Percentiles rank a stretch among this genome's conserved stretches.
phyloP scores from a whole-genome alignment of 2,329 filamentous ascomycete species.

The Setomelanomma holmii region DNA sequence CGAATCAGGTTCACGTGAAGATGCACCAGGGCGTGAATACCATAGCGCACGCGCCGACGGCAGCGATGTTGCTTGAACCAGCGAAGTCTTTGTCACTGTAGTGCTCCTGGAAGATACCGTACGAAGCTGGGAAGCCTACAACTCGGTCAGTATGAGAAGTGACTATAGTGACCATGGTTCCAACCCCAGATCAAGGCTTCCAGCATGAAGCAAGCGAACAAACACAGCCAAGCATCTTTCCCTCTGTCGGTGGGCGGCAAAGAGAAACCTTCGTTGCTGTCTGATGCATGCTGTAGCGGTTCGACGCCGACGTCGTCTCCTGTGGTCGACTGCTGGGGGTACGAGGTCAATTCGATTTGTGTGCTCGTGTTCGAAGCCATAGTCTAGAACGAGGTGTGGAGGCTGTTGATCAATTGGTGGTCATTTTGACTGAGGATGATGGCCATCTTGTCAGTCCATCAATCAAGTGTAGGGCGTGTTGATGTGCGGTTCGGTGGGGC shows the following conservation, averaged over 20 bases:
- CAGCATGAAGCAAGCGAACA: slow-evolving; percentile 52
- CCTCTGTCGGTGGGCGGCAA: slow-evolving; percentile 25
- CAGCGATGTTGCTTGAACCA: slow-evolving; percentile 40
- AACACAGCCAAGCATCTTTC: slow-evolving; percentile 28
- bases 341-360: not conserved
- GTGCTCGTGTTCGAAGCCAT: not conserved
- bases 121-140: slow-evolving; percentile 70
- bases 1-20: too few species aligned
- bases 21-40: slow-evolving; percentile 22
- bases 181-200: slow-evolving; percentile 49
- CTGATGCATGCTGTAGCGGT: not conserved
- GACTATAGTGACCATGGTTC: not conserved
- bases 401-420: too few species aligned
- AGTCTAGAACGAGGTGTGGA: too few species aligned
- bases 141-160: slow-evolving; percentile 8
- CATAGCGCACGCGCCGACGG: slow-evolving; percentile 65
- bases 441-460: slow-evolving; percentile 1
- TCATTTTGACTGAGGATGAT: slow-evolving; percentile 14
- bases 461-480: slow-evolving; percentile 28
- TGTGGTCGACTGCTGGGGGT: too few species aligned
- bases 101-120: slow-evolving; percentile 66
- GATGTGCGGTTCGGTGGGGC: not conserved
- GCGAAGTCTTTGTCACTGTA: slow-evolving; percentile 41
- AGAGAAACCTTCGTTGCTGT: not conserved
- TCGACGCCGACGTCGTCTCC: not conserved